Conservation (phyloP, 768 basidiomycete genomes). For the Mycena indigotica region DNA sequence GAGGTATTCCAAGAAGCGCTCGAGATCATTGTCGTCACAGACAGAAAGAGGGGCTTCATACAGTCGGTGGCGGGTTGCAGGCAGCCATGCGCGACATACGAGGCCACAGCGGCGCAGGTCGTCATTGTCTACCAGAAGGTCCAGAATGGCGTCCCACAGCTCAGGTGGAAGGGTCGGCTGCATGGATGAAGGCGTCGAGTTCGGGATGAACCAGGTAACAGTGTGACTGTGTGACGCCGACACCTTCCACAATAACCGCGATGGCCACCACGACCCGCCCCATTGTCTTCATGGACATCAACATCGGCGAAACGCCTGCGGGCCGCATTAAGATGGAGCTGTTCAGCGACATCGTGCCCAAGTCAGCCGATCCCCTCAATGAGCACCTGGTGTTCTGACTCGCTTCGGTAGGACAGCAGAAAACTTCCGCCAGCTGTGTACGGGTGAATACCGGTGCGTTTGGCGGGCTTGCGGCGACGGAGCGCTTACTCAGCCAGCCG, state of each 20-base stretch:
- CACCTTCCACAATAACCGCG: no score
- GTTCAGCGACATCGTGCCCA: slow-evolving; percentile 93
- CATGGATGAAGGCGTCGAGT: no score
- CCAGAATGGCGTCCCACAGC: neutral
- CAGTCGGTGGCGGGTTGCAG: slow-evolving; percentile 9
- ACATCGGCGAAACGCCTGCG: slow-evolving; percentile 95
- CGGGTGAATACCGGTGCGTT: slow-evolving; percentile 88
- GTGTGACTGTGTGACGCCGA: no score
- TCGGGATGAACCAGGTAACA: no score
- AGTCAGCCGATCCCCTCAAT: slow-evolving; percentile 51
- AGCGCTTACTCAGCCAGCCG: slow-evolving; percentile 11
- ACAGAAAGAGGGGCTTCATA: no score
- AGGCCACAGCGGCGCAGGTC: slow-evolving; percentile 1
- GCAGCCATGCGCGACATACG: slow-evolving; percentile 14
- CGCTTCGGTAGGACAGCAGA: slow-evolving; percentile 79
- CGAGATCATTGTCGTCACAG: no score
- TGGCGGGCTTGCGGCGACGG: neutral
- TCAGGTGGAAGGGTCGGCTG: neutral
- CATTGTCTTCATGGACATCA: slow-evolving; percentile 95
- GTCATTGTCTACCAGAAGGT: neutral
- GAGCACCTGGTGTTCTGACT: neutral
- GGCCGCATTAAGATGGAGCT: slow-evolving; percentile 97
- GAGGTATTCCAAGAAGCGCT: no score
- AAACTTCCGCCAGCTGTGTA: slow-evolving; percentile 96
- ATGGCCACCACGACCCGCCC: slow-evolving; percentile 57